These are phyloP conservation scores for Botrytis fabae DNA, from an alignment of 2,329 filamentous ascomycete genomes.

Conservation along the genomic window DNA sequence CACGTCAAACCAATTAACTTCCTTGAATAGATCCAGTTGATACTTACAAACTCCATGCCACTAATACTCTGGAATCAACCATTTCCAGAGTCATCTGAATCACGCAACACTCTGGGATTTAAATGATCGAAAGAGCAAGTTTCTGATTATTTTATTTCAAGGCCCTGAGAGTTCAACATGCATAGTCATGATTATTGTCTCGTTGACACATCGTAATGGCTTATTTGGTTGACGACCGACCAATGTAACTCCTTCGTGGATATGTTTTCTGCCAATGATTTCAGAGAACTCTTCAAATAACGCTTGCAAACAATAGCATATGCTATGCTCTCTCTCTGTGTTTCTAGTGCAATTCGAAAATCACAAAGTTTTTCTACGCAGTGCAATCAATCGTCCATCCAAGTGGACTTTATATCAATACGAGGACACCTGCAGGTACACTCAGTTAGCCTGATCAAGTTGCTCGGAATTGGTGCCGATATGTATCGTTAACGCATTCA, in stretches of 20 bases:
- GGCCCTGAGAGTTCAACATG: too few species aligned
- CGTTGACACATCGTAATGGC: background rate
- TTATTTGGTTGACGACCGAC: background rate
- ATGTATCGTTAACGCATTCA: background rate
- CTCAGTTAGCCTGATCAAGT: background rate
- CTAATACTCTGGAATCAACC: background rate
- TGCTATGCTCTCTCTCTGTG: background rate
- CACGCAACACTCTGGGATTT: background rate
- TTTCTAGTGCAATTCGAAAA: background rate
- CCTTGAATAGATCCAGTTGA: background rate
- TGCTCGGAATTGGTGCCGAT: background rate
- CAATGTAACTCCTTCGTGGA: background rate
- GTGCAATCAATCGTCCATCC: background rate
- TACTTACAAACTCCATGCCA: background rate
- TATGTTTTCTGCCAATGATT: background rate
- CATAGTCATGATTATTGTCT: background rate
- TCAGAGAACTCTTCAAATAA: background rate
- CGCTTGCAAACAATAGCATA: background rate
- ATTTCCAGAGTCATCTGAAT: background rate
- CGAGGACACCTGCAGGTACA: slow-evolving; percentile 8
- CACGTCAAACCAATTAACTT: background rate
- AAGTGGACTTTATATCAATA: background rate
- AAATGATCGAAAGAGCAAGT: background rate
- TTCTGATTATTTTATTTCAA: too few species aligned
- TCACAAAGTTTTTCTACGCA: background rate